Base-by-base conservation (phyloP, 164 flowering plant genomes). In the Paratinospora sagittata region DNA sequence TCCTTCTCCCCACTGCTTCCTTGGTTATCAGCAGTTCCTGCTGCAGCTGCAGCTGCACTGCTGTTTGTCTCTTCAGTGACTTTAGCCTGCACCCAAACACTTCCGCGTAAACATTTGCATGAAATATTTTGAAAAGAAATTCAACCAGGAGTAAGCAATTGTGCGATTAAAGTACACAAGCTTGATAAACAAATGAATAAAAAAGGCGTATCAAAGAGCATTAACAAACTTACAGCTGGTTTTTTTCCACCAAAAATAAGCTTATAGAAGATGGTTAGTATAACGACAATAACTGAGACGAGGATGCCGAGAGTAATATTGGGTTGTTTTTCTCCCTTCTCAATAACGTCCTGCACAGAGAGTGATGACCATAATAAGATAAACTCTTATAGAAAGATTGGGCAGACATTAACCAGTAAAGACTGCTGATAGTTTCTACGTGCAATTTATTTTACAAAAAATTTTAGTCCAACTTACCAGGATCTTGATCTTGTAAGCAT, bases 201-300 rank as follows among this genome's bases (percentile, higher is more conserved):
- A 24, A 27, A 2, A 43, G 19, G 70, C 23, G 16, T 37, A 23
- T 6, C 30, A n/a, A 49, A 60, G 9, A 0, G 33, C 24, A 17
- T 2, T 39, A 27, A 60, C 12, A 19, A 37, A 60, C 88, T 82
- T 70, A 85, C 90, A 19, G 68, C 67, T 27, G 80, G 78, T 82
- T 93, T 93, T 83, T 93, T 94, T 74, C 97, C 97, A 26, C 97
- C 97, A 70, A 90, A 90, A 27, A 94, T 61, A 68, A 92, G 61
- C 84, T 78, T 88, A 13, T 79, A 76, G 30, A 94, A 26, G 60
- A 86, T 14, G 0, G 91, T 79, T 63, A 88, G 39, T 70, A 90
- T 27, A 10, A 89, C 78, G 26, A 90, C 78, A 23, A 83, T 73
- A 27, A 88, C 52, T 2, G 97, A 78, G 52, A 82, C 84, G 24